Evolutionary conservation across 2,329 filamentous ascomycete species (phyloP).

Genomic region (Fusarium sp.): DNA sequence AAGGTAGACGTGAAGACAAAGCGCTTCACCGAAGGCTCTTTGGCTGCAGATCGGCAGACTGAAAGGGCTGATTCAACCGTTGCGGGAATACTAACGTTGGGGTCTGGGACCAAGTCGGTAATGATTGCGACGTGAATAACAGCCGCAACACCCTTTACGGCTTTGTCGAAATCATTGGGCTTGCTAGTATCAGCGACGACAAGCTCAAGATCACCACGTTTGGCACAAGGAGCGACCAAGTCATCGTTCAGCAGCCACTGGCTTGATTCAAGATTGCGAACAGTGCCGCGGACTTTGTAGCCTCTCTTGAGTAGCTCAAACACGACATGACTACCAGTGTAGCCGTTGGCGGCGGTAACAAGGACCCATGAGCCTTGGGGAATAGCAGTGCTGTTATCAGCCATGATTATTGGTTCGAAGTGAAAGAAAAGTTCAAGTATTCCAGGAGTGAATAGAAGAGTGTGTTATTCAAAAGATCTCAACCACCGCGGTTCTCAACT

Average conservation of each 20-base stretch:
- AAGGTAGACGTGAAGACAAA: constrained; percentile 44
- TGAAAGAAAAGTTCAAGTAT: accelerated
- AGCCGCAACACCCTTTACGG: constrained; percentile 28
- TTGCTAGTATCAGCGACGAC: constrained; percentile 30
- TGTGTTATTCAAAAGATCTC: background rate
- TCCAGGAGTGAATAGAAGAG: background rate
- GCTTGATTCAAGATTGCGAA: constrained; percentile 20
- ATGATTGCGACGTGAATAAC: constrained; percentile 42
- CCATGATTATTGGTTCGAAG: background rate
- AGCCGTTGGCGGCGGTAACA: constrained; percentile 37
- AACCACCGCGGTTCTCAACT: no score
- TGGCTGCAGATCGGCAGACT: constrained; percentile 32
- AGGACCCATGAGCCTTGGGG: constrained; percentile 35
- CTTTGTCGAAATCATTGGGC: constrained; percentile 33
- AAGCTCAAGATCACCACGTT: constrained; percentile 23
- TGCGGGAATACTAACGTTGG: constrained; percentile 28
- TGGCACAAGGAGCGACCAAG: constrained; percentile 2
- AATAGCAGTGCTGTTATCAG: constrained; percentile 5
- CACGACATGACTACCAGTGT: constrained; percentile 35
- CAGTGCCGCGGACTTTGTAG: constrained; percentile 42
- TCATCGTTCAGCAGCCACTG: constrained; percentile 35
- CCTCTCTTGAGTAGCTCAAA: constrained; percentile 34
- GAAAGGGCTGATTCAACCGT: constrained; percentile 31
- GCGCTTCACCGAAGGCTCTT: constrained; percentile 21
- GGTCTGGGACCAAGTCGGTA: constrained; percentile 26